Evolutionary conservation across 306 rosid genomes (phyloP), one percentile per base, ranked within the genome.

Genomic region (Cyamopsis tetragonoloba): DNA sequence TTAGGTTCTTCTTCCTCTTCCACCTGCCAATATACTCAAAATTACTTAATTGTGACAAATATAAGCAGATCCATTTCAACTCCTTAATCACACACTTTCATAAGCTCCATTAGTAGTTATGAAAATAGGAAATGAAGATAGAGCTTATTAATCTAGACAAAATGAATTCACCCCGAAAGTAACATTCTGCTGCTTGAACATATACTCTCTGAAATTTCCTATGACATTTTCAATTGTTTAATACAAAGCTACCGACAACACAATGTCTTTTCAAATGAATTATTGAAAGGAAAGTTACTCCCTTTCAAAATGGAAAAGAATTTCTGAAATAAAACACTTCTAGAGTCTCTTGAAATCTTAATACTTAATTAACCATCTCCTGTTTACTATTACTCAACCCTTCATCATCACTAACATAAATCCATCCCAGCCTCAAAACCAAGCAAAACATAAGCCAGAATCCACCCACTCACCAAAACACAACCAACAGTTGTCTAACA

Each of bases 1-100:
- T 95, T 88, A 27, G 84, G 90, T 76, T 85, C 90, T 79, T 89
- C 98, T 83, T 86, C 99, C 86, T 95, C 99, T 86, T 95, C 99
- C 28, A 95, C 97, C 99, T 95, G 85, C 6, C 62, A 72, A 69
- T 48, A 57, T 24, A n/a, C n/a, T 57, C 61, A 72, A 74, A 34
- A 17, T 32, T 8, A 57, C 24, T 63, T 50, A 70, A 7, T 7
- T 63, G 56, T 12, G 5, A 58, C 5, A 3, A 39, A 22, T 12
- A 48, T 14, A 28, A 66, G 30, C n/a, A 20, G 2, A 42, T 23
- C 44, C 10, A 65, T 18, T 56, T 46, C 17, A 20, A 53, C 14
- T 43, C 54, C 32, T 32, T 31, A 4, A 34, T 2, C 3, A 5
- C 17, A 38, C n/a, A n/a, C 15, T 49, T 22, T 34, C 6, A 41